Evolutionary conservation across 768 basidiomycete species (phyloP), one percentile per base, ranked within the genome.

Genomic region (Suillus subalutaceus): DNA sequence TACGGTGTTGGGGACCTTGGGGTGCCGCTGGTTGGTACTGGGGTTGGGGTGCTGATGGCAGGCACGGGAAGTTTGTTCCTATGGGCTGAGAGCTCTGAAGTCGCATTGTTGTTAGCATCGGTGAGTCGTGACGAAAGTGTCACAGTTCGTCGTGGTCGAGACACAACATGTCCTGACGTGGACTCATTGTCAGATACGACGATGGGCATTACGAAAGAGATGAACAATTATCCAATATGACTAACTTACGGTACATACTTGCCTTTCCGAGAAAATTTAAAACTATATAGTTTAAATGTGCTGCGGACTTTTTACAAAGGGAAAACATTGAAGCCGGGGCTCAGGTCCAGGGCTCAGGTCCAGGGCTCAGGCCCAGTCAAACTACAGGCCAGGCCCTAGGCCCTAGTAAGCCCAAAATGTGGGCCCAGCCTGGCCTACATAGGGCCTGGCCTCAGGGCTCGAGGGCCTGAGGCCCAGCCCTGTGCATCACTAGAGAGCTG

Each of bases 401-500:
- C 35, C 62, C 62, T 63, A 2, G 37, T 50, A 63, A 63, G 61
- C 61, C 62, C 4, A 2, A 16, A 18, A 8, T 62, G 13, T 30
- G 48, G 62, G 43, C 46, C 16, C 0, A 6, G 61, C 61, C 15
- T 62, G 60, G 48, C 40, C 40, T 40, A 43, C 43, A 18, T 43
- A 43, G 43, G 61, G 61, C 43, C 40, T 30, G 38, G 18, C 15
- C 20, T 30, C 41, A 61, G 60, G 60, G 41, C 61, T 44, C 10
- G 12, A 43, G 43, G 61, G 61, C 43, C 40, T 30, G 38, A 62
- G 61, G 61, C 61, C 61, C 8, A 15, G 61, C 44, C 44, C 7
- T 30, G 61, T 26, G 16, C 61, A 62, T 62, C 44, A 50, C 61
- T 62, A 62, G n/a, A n/a, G n/a, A n/a, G n/a, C n/a, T n/a, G n/a